These are phyloP conservation scores for Eugenia klotzschiana DNA, from an alignment of 441 rosid genomes.

Conservation along the genomic window DNA sequence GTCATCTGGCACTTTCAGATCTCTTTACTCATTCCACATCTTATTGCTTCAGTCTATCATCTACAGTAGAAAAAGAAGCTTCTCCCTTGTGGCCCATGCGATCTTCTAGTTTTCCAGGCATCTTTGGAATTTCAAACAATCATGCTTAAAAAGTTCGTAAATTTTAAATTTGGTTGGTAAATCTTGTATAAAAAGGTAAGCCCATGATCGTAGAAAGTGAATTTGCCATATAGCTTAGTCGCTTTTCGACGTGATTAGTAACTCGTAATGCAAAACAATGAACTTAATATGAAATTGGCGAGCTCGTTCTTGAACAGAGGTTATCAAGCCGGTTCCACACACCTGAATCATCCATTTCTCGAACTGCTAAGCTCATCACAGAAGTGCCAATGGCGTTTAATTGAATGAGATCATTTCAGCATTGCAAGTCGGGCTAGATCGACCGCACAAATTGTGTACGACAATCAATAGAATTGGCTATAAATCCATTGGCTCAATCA, in stretches of 20 bases:
- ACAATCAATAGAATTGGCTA: background rate
- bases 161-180: background rate
- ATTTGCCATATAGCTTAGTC: background rate
- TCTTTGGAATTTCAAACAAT: background rate
- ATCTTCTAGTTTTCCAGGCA: background rate
- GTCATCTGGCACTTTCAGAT: background rate
- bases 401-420: background rate
- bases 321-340: background rate
- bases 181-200: background rate
- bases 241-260: background rate
- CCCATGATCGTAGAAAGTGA: background rate
- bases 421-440: background rate
- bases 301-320: background rate
- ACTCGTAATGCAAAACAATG: background rate
- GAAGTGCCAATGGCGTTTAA: background rate
- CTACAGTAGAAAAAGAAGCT: background rate
- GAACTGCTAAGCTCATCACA: background rate
- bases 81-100: background rate
- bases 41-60: background rate
- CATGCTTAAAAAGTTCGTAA: background rate
- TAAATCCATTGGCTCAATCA: background rate
- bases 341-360: background rate
- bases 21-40: background rate
- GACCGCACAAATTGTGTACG: background rate
- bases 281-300: background rate